Conservation (phyloP, 306 rosid species). For the Fragaria ananassa region DNA sequence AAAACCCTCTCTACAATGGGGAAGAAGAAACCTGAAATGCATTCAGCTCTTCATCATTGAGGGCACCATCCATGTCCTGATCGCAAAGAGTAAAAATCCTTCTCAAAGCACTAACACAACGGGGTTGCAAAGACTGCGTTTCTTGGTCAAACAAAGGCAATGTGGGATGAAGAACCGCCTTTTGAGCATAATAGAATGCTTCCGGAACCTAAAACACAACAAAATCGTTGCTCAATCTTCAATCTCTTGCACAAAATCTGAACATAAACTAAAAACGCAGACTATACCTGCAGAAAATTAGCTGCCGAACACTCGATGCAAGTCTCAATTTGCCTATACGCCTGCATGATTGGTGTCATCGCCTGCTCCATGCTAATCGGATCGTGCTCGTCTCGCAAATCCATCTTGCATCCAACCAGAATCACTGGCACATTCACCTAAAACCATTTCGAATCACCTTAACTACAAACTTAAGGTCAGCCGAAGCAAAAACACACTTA, state of each 20-base stretch:
- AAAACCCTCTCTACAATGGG: constrained; percentile 10
- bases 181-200: constrained; percentile 86
- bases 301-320: constrained; percentile 57
- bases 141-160: constrained; percentile 80
- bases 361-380: constrained; percentile 38
- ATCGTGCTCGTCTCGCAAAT: constrained; percentile 37
- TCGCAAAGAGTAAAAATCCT: constrained; percentile 85
- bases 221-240: constrained; percentile 20
- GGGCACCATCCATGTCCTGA: constrained; percentile 89
- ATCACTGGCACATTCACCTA: constrained; percentile 47
- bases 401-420: constrained; percentile 55
- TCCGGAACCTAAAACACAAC: constrained; percentile 66
- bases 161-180: constrained; percentile 84
- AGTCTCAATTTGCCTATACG: constrained; percentile 45
- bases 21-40: constrained; percentile 73
- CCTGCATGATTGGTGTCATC: constrained; percentile 51
- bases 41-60: constrained; percentile 77
- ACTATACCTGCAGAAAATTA: constrained; percentile 36
- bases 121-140: constrained; percentile 55
- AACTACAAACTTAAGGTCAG: neutral
- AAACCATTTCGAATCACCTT: neutral
- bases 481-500: neutral
- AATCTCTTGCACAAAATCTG: neutral
- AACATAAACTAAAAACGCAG: neutral
- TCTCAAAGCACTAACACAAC: constrained; percentile 75